Evolutionary conservation across 345 rosid genomes (phyloP), one percentile per base, ranked within the genome.

Genomic region (Raphanus raphanistrum): DNA sequence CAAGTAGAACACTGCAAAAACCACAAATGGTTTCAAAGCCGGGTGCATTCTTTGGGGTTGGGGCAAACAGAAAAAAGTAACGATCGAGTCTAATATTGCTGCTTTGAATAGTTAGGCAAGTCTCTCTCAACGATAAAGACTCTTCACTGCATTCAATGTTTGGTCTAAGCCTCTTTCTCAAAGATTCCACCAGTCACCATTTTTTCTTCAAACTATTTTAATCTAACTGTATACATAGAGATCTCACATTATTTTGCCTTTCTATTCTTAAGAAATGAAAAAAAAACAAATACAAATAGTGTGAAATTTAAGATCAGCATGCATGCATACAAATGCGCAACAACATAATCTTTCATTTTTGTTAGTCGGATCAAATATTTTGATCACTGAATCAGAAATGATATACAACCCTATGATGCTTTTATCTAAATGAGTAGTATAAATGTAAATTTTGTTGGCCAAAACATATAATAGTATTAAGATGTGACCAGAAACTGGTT

Each of bases 1-100:
- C 84, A 43, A 43, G 84, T 90, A 89, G 79, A 90, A 91, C 84
- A 80, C 89, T 16, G 82, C 85, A 1, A 7, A 85, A 27, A 78
- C 89, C 0, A 84, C 84, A 0, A 81, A 82, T 32, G 84, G 82
- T 76, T 31, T 85, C 10, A 83, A 85, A 32, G 84, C 66, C 7
- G 36, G 73, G 9, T 63, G 58, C 26, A 16, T 45, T n/a, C 17
- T 48, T 9, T 48, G 55, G 55, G 55, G 55, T 21, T 12, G 33
- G 32, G 33, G 16, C 67, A 41, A 67, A 21, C 61, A 12, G 17
- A 26, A 41, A 41, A 68, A 58, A 68, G 60, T 11, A 75, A 76
- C 54, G 32, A 63, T 70, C 8, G 27, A 70, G 70, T 76, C 65
- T 70, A 36, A 70, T 70, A 52, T 70, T 70, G 75, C 75, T 70